These are phyloP conservation scores for Raddia guianensis DNA, from an alignment of 176 grass and related monocot genomes.

Conservation along the genomic window DNA sequence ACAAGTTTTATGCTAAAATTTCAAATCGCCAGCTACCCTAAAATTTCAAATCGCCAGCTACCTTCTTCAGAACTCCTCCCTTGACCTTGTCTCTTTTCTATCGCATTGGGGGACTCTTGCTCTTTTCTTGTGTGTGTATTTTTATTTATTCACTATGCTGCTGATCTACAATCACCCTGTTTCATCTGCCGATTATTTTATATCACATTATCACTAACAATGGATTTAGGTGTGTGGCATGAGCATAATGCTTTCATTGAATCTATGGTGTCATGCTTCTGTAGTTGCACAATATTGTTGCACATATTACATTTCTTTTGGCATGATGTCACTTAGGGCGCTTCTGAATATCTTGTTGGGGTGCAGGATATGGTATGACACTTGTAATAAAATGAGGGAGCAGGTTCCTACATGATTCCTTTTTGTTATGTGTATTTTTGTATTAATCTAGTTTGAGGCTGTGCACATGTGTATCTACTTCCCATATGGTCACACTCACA, in stretches of 20 bases:
- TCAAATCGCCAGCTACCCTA: background rate
- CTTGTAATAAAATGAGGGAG: background rate
- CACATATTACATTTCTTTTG: background rate
- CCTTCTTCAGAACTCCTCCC: background rate
- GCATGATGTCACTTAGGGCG: background rate
- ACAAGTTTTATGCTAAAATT: background rate
- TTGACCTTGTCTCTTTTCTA: background rate
- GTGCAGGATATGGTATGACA: background rate
- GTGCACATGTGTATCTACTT: background rate
- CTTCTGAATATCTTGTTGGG: background rate
- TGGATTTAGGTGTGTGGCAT: background rate
- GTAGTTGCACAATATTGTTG: background rate
- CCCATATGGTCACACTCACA: background rate
- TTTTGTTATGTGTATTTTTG: background rate
- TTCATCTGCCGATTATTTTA: constrained; percentile 9
- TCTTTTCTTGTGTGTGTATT: background rate
- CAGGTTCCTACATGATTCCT: background rate
- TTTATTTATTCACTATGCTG: too few species aligned
- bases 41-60: background rate
- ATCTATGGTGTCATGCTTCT: background rate
- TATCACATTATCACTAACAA: background rate
- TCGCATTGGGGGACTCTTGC: background rate
- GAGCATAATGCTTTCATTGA: background rate
- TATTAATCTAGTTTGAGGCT: background rate
- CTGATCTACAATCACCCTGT: background rate